These are phyloP conservation scores for Filobasidium uniguttulatum DNA, from an alignment of 1,284 basidiomycete genomes.

Conservation along the genomic window DNA sequence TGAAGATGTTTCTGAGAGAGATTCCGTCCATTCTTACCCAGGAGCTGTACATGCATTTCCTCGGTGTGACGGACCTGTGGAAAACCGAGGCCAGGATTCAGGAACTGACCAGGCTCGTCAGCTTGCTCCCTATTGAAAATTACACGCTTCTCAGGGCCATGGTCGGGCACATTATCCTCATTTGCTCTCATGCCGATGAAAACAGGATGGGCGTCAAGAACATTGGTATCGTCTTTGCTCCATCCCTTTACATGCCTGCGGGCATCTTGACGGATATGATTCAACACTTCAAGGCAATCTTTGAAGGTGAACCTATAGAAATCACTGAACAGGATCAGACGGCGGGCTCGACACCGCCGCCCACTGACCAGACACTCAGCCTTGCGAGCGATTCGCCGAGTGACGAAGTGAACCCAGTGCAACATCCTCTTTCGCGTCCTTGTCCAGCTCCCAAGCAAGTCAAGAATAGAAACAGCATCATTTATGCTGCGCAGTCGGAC, in stretches of 20 bases:
- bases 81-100: constrained; percentile 45
- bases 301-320: constrained; percentile 5
- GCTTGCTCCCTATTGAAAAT: constrained; percentile 75
- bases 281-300: constrained; percentile 11
- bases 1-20: constrained; percentile 82
- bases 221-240: constrained; percentile 94
- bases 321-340: background rate
- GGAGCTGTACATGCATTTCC: constrained; percentile 72
- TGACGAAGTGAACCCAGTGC: background rate
- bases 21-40: constrained; percentile 84
- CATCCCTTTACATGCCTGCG: constrained; percentile 46
- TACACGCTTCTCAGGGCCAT: constrained; percentile 86
- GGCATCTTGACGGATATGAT: constrained; percentile 10
- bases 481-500: constrained; percentile 34
- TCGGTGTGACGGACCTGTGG: constrained; percentile 53
- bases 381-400: no score
- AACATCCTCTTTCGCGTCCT: no score
- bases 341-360: no score
- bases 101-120: constrained; percentile 74
- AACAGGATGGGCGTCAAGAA: constrained; percentile 99
- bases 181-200: constrained; percentile 73
- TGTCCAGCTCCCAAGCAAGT: background rate
- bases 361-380: no score
- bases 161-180: constrained; percentile 87
- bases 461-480: constrained; percentile 33